Percentiles rank a stretch among this genome's conserved stretches.
phyloP scores from a whole-genome alignment of 768 basidiomycete species.

The Crucibulum laeve region DNA sequence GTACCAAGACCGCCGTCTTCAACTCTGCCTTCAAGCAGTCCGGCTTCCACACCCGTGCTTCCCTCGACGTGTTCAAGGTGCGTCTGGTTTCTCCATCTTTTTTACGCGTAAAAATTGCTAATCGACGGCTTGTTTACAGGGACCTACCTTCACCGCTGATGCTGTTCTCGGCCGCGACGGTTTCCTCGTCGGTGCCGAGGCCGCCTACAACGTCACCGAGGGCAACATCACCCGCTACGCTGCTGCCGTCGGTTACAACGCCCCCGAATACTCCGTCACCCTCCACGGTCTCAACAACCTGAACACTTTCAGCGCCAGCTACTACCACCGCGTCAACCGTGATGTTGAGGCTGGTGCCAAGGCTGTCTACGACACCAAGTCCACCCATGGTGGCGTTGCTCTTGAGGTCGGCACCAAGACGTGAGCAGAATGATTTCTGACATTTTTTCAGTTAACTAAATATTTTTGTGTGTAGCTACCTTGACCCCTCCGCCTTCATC shows the following conservation, averaged over 20 bases:
- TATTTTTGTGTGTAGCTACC: slow-evolving; percentile 43
- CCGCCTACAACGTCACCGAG: slow-evolving; percentile 93
- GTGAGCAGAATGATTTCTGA: slow-evolving; percentile 39
- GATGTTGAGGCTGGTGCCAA: slow-evolving; percentile 96
- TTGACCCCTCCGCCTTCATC: slow-evolving; percentile 86
- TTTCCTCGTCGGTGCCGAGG: slow-evolving; percentile 95
- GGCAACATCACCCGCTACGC: slow-evolving; percentile 92
- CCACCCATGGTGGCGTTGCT: slow-evolving; percentile 77
- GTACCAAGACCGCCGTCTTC: slow-evolving; percentile 78
- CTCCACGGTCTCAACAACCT: slow-evolving; percentile 94
- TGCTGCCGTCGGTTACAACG: slow-evolving; percentile 90
- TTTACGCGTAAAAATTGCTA: slow-evolving; percentile 5
- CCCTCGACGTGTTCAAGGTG: slow-evolving; percentile 94
- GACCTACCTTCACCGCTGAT: slow-evolving; percentile 96
- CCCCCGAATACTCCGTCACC: slow-evolving; percentile 93
- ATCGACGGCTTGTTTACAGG: slow-evolving; percentile 39
- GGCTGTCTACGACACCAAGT: slow-evolving; percentile 94
- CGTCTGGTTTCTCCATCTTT: slow-evolving; percentile 12
- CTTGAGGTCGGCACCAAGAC: slow-evolving; percentile 96
- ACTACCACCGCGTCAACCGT: slow-evolving; percentile 93
- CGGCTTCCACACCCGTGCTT: slow-evolving; percentile 86
- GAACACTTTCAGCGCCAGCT: slow-evolving; percentile 89
- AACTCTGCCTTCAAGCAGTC: slow-evolving; percentile 93
- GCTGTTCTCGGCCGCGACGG: slow-evolving; percentile 94
- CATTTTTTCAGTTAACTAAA: slow-evolving; percentile 1